Base-by-base conservation (phyloP, 1,284 basidiomycete species). In the Heterobasidion parviporum region DNA sequence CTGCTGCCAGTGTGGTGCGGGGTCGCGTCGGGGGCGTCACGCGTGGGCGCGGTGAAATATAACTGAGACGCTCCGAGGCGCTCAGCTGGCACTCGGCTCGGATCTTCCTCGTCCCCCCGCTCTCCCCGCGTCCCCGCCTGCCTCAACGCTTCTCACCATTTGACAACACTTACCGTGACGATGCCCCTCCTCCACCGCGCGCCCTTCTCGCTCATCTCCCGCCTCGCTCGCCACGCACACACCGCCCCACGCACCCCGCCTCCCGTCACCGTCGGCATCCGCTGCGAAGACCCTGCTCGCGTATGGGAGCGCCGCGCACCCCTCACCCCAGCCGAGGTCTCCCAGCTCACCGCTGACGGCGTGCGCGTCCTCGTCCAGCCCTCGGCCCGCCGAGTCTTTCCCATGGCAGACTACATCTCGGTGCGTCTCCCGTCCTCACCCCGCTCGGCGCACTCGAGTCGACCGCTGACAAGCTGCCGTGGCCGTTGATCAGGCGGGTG, bases 261-360 rank as follows among this genome's bases (percentile, higher is more conserved):
- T n/a, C 52, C 58, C 6, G 56, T 80, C 20, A 79, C 78, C 0
- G 65, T 90, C 20, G 87, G 86, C 32, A 80, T 91, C 50, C 78
- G 87, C 20, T 82, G 88, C 47, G 93, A 96, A 69, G 88, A 94
- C 66, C 85, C 89, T 0, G 61, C 71, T 33, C 74, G 93, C 44
- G 82, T 92, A 54, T 95, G 92, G 92, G 93, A 95, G 68, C 77
- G 93, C n/a, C 79, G 93, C 10, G 82, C 81, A 34, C 92, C 93
- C 1, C 71, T 96, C 44, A 91, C 88, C 0, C 93, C 93, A 0
- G 79, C 82, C 6, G 82, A 80, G 4, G 85, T 94, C 26, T 65
- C 79, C 49, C 68, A 78, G 2, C 76, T 94, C 10, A 74, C 88
- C 2, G 67, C 73, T 8, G 74, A 83, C 38, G 77, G 77, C 26